These are phyloP conservation scores for Cornus florida DNA, from an alignment of 148 eudicot species.

Conservation along the genomic window DNA sequence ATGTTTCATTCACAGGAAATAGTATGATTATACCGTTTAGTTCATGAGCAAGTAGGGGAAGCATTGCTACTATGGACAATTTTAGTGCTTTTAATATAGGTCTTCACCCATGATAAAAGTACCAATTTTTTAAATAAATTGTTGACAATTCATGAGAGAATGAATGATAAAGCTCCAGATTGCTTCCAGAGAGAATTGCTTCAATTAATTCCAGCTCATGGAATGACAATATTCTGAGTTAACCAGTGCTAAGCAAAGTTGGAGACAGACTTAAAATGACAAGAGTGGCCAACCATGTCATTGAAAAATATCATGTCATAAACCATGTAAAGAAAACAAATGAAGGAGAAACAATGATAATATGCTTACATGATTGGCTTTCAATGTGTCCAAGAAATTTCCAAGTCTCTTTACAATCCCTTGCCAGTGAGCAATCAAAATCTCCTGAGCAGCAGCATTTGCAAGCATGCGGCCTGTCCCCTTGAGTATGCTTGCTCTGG, in stretches of 20 bases:
- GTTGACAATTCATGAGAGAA: background rate
- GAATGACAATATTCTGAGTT: background rate
- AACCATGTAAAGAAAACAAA: background rate
- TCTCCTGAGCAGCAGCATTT: conserved; percentile 68
- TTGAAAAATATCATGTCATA: background rate
- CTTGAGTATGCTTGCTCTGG: conserved; percentile 65
- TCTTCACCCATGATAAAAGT: background rate
- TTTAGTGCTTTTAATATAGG: background rate
- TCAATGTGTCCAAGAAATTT: conserved; percentile 61
- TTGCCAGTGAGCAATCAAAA: conserved; percentile 84
- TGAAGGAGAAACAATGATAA: conserved; percentile 10
- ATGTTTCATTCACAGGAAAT: background rate
- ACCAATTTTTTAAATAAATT: background rate
- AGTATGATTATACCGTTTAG: background rate
- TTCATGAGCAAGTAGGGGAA: background rate
- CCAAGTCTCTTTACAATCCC: conserved; percentile 75
- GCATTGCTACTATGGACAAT: background rate
- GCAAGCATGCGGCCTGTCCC: conserved; percentile 51
- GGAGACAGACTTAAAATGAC: background rate
- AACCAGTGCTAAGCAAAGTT: background rate
- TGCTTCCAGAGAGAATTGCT: background rate
- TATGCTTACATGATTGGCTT: conserved; percentile 63
- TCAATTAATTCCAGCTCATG: background rate
- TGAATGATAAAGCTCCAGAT: background rate
- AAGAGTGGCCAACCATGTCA: background rate